These are phyloP conservation scores for thale cress (Arabidopsis thaliana) DNA, from an alignment of 345 rosid species.

Conservation along the genomic window DNA sequence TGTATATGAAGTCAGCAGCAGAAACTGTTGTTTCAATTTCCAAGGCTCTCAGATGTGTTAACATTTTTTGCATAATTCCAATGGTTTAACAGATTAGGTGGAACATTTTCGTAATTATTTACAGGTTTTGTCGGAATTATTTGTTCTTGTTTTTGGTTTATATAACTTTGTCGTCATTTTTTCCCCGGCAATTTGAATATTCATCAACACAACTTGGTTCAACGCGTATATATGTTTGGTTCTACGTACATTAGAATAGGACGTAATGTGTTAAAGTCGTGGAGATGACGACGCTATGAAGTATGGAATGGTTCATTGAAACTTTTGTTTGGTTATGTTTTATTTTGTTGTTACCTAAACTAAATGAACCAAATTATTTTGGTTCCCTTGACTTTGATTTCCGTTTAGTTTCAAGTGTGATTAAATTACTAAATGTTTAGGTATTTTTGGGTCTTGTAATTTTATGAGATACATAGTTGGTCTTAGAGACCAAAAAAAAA, in stretches of 20 bases:
- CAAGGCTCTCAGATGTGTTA: slow-evolving; percentile 22
- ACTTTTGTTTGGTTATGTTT: background rate
- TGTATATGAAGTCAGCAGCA: slow-evolving; percentile 23
- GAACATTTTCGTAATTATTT: slow-evolving; percentile 1
- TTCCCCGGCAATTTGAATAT: background rate
- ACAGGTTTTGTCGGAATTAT: slow-evolving; percentile 4
- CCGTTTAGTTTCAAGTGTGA: background rate
- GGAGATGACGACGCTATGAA: background rate
- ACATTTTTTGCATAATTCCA: background rate
- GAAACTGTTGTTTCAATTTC: slow-evolving; percentile 18
- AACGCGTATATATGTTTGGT: too few species aligned
- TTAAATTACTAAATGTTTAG: background rate
- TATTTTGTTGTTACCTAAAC: background rate
- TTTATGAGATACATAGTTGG: background rate
- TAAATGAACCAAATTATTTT: background rate
- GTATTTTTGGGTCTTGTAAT: background rate
- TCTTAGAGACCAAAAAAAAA: background rate
- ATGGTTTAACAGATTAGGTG: slow-evolving; percentile 7
- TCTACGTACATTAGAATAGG: background rate
- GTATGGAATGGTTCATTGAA: background rate
- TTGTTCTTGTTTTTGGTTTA: background rate
- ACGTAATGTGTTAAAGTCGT: slow-evolving; percentile 3
- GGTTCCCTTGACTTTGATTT: background rate
- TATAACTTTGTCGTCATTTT: slow-evolving; percentile 9
- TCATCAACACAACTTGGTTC: background rate